Percentiles rank a stretch among this genome's conserved stretches.
phyloP scores from a whole-genome alignment of 2,329 filamentous ascomycete species.

The Hirsutella minnesotensis region DNA sequence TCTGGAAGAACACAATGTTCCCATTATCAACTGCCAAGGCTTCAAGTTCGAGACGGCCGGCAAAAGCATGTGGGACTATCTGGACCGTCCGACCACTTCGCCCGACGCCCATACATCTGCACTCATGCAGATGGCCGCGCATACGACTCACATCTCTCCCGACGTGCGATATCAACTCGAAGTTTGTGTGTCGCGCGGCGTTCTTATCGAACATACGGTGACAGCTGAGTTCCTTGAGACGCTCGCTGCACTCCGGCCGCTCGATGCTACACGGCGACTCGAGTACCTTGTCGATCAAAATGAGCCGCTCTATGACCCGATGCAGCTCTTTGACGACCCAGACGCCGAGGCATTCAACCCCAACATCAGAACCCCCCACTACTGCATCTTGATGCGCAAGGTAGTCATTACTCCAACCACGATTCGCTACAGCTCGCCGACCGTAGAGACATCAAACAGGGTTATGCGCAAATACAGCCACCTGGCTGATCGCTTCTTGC shows the following conservation, averaged over 20 bases:
- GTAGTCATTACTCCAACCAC: conserved; percentile 75
- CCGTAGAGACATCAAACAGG: conserved; percentile 77
- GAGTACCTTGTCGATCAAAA: conserved; percentile 61
- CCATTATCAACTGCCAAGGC: conserved; percentile 25
- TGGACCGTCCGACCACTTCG: conserved; percentile 13
- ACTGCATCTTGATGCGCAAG: conserved; percentile 67
- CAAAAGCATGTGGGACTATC: conserved; percentile 17
- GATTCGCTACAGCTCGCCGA: conserved; percentile 65
- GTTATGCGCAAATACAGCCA: conserved; percentile 64
- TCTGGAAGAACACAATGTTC: conserved; percentile 64
- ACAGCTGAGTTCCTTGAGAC: conserved; percentile 51
- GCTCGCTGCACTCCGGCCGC: conserved; percentile 33
- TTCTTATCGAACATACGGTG: conserved; percentile 67
- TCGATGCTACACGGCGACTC: conserved; percentile 53
- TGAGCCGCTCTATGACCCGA: conserved; percentile 53
- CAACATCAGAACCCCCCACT: conserved; percentile 46
- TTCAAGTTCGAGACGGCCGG: conserved; percentile 25
- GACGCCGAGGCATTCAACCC: conserved; percentile 35
- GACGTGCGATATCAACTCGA: conserved; percentile 81
- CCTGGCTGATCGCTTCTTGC: conserved; percentile 66
- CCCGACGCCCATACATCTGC: conserved; percentile 14
- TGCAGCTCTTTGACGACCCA: conserved; percentile 53
- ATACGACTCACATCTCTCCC: conserved; percentile 43
- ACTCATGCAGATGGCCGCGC: conserved; percentile 12
- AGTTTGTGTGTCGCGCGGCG: conserved; percentile 73